Evolutionary conservation across 352 stramenopile species (phyloP).

Genomic region (Globisporangium perplexum): DNA sequence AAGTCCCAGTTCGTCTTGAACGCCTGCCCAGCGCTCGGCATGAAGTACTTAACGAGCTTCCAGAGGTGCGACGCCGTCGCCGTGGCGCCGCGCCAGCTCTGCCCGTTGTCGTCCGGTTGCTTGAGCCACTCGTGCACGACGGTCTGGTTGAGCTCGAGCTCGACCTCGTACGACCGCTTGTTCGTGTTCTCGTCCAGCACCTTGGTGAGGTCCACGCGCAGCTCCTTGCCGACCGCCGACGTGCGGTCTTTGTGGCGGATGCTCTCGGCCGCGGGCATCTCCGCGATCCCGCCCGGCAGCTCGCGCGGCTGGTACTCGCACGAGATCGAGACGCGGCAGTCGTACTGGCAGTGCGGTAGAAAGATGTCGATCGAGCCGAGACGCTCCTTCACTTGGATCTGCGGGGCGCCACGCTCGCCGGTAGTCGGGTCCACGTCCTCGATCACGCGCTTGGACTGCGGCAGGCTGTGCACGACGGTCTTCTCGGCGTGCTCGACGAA

Average conservation of each 20-base stretch:
- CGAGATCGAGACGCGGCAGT: conserved; percentile 81
- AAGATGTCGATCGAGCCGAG: conserved; percentile 85
- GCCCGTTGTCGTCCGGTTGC: conserved; percentile 60
- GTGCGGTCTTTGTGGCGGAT: conserved; percentile 74
- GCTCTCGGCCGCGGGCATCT: conserved; percentile 64
- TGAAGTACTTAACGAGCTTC: conserved; percentile 85
- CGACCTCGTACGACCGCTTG: conserved; percentile 68
- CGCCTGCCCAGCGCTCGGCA: conserved; percentile 69
- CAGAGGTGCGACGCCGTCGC: conserved; percentile 61
- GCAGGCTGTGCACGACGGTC: conserved; percentile 75
- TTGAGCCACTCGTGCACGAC: conserved; percentile 74
- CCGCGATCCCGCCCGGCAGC: conserved; percentile 47
- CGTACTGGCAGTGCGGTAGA: conserved; percentile 79
- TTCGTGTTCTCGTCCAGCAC: conserved; percentile 73
- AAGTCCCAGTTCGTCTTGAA: conserved; percentile 80
- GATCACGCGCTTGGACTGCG: conserved; percentile 69
- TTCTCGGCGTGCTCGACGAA: conserved; percentile 76
- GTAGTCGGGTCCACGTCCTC: conserved; percentile 66
- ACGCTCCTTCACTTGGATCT: conserved; percentile 77
- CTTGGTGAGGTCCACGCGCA: conserved; percentile 81
- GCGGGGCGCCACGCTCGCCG: conserved; percentile 31
- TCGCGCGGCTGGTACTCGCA: conserved; percentile 67
- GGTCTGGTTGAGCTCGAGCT: conserved; percentile 66
- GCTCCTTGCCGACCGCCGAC: conserved; percentile 67
- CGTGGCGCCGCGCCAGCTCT: conserved; percentile 68